Evolutionary conservation across 1,284 basidiomycete genomes (phyloP).

Genomic region (Pholiota adiposa): DNA sequence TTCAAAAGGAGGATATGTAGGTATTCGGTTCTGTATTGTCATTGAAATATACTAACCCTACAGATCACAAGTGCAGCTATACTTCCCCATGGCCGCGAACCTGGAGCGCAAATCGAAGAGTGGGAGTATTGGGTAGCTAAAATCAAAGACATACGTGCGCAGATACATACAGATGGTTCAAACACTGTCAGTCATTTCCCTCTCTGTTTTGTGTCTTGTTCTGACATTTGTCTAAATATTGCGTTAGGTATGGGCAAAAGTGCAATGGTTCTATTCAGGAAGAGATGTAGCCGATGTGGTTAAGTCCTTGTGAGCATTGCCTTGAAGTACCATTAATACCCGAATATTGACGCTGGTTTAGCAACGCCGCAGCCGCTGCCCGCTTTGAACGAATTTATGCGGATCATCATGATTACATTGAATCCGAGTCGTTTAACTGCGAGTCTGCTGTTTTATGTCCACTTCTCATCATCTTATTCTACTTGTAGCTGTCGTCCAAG

Average conservation of each 20-base stretch:
- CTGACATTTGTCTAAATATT: background rate
- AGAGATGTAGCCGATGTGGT: constrained; percentile 42
- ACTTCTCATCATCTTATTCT: background rate
- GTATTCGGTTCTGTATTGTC: background rate
- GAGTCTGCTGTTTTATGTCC: background rate
- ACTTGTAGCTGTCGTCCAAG: constrained; percentile 26
- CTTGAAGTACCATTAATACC: background rate
- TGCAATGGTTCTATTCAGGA: constrained; percentile 55
- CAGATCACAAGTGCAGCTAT: constrained; percentile 15
- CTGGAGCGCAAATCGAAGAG: constrained; percentile 19
- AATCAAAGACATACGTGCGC: constrained; percentile 42
- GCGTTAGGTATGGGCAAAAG: constrained; percentile 47
- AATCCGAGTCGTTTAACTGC: constrained; percentile 46
- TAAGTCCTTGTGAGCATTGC: constrained; percentile 47
- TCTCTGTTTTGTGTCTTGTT: background rate
- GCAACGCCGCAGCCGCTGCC: constrained; percentile 39
- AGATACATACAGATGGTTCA: constrained; percentile 23
- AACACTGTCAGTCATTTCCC: constrained; percentile 29
- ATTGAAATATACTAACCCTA: background rate
- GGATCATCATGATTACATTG: constrained; percentile 46
- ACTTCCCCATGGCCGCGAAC: constrained; percentile 26
- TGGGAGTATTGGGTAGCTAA: constrained; percentile 34
- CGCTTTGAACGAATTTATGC: constrained; percentile 49
- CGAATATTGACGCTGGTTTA: constrained; percentile 20
- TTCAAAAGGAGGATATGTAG: constrained; percentile 19